Percentiles rank a stretch among this genome's conserved stretches.
phyloP scores from a whole-genome alignment of 257 asterid species.

The Petunia axillaris region DNA sequence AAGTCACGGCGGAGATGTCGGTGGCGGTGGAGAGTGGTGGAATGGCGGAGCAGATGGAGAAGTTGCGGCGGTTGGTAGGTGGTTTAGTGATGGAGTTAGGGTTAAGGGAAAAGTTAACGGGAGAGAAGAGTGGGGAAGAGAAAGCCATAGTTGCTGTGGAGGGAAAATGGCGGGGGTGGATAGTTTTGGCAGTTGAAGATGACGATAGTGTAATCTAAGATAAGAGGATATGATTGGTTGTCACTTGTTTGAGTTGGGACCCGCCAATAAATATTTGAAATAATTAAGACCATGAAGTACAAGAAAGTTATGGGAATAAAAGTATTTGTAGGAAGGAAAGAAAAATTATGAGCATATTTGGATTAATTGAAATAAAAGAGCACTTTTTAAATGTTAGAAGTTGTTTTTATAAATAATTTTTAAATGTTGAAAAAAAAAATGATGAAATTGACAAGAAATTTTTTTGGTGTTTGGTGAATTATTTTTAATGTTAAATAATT shows the following conservation, averaged over 20 bases:
- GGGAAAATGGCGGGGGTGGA: no score
- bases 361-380: no score
- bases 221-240: slow-evolving; percentile 54
- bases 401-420: no score
- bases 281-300: no score
- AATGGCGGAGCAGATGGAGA: slow-evolving; percentile 49
- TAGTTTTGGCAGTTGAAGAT: neutral
- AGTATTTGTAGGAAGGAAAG: no score
- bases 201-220: slow-evolving; percentile 52
- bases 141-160: slow-evolving; percentile 48
- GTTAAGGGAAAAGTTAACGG: slow-evolving; percentile 45
- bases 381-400: no score
- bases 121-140: slow-evolving; percentile 48
- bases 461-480: no score
- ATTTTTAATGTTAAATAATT: no score
- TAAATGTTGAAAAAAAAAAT: no score
- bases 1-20: slow-evolving; percentile 51
- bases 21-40: slow-evolving; percentile 65
- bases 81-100: slow-evolving; percentile 31
- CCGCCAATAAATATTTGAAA: neutral
- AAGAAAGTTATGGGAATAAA: no score
- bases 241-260: slow-evolving; percentile 40
- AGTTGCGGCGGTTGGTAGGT: slow-evolving; percentile 32
- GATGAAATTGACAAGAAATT: no score
- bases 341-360: no score